Evolutionary conservation across 1,284 basidiomycete genomes (phyloP), one percentile per base, ranked within the genome.

Genomic region (Dichomitus squalens): DNA sequence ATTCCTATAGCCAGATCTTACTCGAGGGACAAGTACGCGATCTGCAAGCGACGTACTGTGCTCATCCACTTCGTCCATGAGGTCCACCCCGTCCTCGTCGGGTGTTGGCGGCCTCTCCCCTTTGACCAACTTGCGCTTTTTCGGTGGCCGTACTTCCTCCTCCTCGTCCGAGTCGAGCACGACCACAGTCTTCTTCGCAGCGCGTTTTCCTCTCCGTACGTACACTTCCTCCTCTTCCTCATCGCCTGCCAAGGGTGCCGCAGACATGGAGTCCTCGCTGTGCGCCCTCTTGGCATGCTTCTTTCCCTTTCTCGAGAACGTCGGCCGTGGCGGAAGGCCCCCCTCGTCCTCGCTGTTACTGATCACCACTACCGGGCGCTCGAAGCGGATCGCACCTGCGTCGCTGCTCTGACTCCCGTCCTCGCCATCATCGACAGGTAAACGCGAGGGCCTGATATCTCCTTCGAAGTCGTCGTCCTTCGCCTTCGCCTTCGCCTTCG

Each of bases 11-110:
- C 18, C 25, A 29, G 33, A 33, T 7, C 12, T 21, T 12, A 33
- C 0, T 33, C 8, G 4, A 18, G 16, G 12, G 49, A 12, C 8
- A 39, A 11, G 21, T 3, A 29, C 2, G 38, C 16, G 38, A 16
- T 4, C 8, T 8, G 4, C 2, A 14, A 40, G 7, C 31, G 49
- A 66, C 75, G 62, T 47, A 84, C 84, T 76, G 60, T 85, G 73
- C 76, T 82, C 76, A 59, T 88, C 82, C 16, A 90, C 73, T 57
- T 86, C 86, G 33, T 83, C 79, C 18, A 81, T 67, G 23, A 86
- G 68, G 60, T 84, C 78, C 3, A 11, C 55, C 11, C 57, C 59
- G 39, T 82, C 78, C 18, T 75, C 75, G 33, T 78, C 78, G 3
- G 82, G 79, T 7, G 76, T 74, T 9, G 70, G 69, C 11, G 82